A percentile compares a stretch with the other conserved stretches of the same genome.
phyloP scores from a whole-genome alignment of 2,329 filamentous ascomycete species.

The Ceratocystis colombiana region DNA sequence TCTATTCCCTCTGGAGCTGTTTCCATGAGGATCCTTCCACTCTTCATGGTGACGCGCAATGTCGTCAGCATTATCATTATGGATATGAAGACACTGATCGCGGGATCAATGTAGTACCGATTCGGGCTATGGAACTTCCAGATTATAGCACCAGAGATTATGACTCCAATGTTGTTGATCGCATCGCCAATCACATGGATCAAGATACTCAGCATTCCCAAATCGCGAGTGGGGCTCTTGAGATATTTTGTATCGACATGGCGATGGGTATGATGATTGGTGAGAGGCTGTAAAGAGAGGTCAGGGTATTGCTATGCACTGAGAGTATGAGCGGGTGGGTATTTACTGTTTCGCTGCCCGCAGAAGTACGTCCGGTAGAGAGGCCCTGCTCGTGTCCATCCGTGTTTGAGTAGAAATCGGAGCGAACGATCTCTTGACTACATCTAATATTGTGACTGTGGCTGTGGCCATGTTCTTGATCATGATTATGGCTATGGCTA shows the following conservation, averaged over 20 bases:
- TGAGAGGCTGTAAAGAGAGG: slow-evolving; percentile 7
- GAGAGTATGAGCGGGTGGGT: slow-evolving; percentile 25
- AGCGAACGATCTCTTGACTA: neutral
- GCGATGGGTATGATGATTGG: slow-evolving; percentile 41
- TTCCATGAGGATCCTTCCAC: slow-evolving; percentile 57
- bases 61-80: slow-evolving; percentile 61
- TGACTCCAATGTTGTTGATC: slow-evolving; percentile 67
- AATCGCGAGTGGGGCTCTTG: slow-evolving; percentile 41
- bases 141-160: slow-evolving; percentile 57
- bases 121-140: slow-evolving; percentile 50
- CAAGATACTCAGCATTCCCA: slow-evolving; percentile 62
- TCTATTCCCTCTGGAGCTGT: slow-evolving; percentile 52
- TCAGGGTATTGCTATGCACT: neutral
- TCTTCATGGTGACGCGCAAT: slow-evolving; percentile 50
- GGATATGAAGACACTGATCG: slow-evolving; percentile 56
- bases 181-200: slow-evolving; percentile 64
- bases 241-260: slow-evolving; percentile 34
- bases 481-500: slow-evolving; percentile 28
- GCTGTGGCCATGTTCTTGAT: slow-evolving; percentile 28
- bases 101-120: slow-evolving; percentile 63
- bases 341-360: slow-evolving; percentile 2
- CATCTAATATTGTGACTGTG: slow-evolving; percentile 26
- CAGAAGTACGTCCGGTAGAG: neutral
- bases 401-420: neutral
- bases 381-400: slow-evolving; percentile 15